Percentiles rank a stretch among this genome's conserved stretches.
Conservation (phyloP, 257 asterid genomes). For the Ocimum tenuiflorum region DNA sequence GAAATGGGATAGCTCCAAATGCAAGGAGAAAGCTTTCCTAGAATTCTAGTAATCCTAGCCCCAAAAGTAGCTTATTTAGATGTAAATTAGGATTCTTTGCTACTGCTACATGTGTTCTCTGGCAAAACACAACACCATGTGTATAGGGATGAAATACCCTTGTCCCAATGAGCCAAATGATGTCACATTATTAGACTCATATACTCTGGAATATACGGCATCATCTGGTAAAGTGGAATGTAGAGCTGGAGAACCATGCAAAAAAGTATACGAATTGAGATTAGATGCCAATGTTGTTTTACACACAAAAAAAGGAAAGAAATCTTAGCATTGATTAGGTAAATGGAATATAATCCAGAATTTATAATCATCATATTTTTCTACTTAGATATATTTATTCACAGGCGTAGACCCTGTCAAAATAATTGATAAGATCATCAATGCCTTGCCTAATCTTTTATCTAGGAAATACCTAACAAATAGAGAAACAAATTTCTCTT, state of each 20-base stretch:
- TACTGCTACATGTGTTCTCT: not conserved
- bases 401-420: not conserved
- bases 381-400: not conserved
- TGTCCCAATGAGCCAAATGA: not conserved
- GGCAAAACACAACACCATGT: not conserved
- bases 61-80: not conserved
- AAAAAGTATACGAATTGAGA: no score
- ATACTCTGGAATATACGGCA: not conserved
- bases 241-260: no score
- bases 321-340: no score
- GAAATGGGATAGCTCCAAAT: not conserved
- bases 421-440: not conserved
- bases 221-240: no score
- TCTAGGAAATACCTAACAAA: not conserved
- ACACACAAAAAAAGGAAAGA: no score
- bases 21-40: not conserved
- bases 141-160: not conserved
- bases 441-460: not conserved
- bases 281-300: no score
- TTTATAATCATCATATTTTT: not conserved
- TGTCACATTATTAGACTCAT: not conserved
- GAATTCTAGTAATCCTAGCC: not conserved
- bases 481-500: not conserved
- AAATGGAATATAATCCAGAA: not conserved
- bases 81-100: not conserved